A percentile compares a stretch with the other conserved stretches of the same genome.
These are phyloP conservation scores for Microsporum audouinii DNA, from an alignment of 2,329 filamentous ascomycete genomes.

Conservation along the genomic window DNA sequence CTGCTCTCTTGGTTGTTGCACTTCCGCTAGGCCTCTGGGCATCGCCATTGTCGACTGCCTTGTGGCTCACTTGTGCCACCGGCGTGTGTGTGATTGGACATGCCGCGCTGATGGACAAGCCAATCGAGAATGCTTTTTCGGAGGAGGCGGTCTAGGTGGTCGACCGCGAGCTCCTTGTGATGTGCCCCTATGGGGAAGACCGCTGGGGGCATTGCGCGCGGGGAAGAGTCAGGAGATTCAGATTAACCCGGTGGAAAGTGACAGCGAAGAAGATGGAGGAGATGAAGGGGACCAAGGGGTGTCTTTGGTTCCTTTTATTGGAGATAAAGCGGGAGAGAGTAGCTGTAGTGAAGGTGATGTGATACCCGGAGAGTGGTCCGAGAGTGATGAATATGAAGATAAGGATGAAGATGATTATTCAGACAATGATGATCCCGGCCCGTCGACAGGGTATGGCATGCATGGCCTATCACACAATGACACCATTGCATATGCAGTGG, in stretches of 20 bases:
- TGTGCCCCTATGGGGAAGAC: conserved; percentile 98
- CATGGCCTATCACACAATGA: conserved; percentile 27
- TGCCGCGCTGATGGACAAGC: conserved; percentile 92
- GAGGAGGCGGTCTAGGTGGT: conserved; percentile 99
- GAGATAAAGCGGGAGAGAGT: neutral
- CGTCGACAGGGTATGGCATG: conserved; percentile 43
- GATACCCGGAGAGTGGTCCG: neutral
- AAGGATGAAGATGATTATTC: neutral
- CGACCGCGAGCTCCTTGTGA: conserved; percentile 94
- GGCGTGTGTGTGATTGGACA: conserved; percentile 91
- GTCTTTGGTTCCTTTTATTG: conserved; percentile 7
- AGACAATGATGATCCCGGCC: conserved; percentile 37
- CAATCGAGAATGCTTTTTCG: conserved; percentile 99
- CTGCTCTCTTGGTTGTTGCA: conserved; percentile 66
- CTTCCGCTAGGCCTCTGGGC: conserved; percentile 77
- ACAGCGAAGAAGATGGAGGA: conserved; percentile 42
- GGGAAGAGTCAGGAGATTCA: conserved; percentile 51
- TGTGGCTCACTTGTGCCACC: conserved; percentile 93
- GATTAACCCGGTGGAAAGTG: conserved; percentile 53
- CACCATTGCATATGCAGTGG: conserved; percentile 37
- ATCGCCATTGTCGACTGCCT: conserved; percentile 69
- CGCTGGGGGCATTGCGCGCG: conserved; percentile 64
- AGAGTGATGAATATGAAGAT: neutral
- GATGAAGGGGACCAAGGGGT: conserved; percentile 35
- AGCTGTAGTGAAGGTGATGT: neutral